phyloP scores from a whole-genome alignment of 2,329 filamentous ascomycete species.

The Claviceps paspali region DNA sequence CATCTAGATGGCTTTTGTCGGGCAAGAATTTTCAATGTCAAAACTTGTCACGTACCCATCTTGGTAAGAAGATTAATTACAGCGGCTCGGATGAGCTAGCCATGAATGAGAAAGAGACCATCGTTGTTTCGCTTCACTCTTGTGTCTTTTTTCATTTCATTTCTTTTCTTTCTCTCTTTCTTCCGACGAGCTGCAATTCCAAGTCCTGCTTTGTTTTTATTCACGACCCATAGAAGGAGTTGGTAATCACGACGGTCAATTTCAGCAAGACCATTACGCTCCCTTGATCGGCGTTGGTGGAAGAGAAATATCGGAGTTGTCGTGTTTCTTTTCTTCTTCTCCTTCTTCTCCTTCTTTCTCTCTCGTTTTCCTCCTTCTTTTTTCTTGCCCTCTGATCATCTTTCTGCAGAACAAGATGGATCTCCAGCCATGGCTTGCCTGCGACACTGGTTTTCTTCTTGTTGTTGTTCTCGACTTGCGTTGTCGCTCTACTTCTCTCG shows the following conservation, averaged over 20 bases:
- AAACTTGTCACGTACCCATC: no score
- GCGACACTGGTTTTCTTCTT: conserved; percentile 4
- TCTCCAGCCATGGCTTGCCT: neutral
- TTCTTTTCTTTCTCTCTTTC: no score
- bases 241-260: conserved; percentile 24
- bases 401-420: neutral
- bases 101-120: no score
- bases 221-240: conserved; percentile 11
- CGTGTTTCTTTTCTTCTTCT: conserved; percentile 2
- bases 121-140: no score
- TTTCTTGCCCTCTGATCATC: neutral
- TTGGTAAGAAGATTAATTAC: no score
- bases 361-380: neutral
- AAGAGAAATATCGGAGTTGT: conserved; percentile 15
- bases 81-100: no score
- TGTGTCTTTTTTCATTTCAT: neutral
- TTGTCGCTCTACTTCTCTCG: neutral
- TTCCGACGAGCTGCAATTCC: neutral
- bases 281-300: conserved; percentile 20
- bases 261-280: conserved; percentile 20
- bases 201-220: conserved; percentile 1
- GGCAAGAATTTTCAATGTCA: no score
- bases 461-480: neutral
- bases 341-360: neutral
- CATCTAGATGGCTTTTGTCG: no score